These are phyloP conservation scores for Mycena capillaripes DNA, from an alignment of 768 basidiomycete genomes.

Conservation along the genomic window DNA sequence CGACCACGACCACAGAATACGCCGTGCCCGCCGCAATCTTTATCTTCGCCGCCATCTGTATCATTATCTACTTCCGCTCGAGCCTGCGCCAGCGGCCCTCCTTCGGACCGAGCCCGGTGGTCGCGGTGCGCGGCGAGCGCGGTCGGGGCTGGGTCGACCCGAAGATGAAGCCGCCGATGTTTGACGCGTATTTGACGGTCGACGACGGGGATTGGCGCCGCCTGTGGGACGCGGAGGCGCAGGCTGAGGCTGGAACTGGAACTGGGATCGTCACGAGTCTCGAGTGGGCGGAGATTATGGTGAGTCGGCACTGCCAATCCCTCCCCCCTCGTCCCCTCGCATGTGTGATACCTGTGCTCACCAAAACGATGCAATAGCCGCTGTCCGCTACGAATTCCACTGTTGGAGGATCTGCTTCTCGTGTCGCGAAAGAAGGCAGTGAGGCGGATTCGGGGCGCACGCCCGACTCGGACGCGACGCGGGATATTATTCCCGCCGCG, in stretches of 20 bases:
- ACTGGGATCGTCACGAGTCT: neutral
- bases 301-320: neutral
- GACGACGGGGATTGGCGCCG: neutral
- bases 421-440: neutral
- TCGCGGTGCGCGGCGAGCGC: neutral
- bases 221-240: neutral
- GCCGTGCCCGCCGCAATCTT: constrained; percentile 20
- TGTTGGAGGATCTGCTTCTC: neutral
- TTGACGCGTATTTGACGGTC: constrained; percentile 16
- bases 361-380: neutral
- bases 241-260: too few species aligned
- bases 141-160: neutral
- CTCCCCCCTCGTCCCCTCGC: neutral
- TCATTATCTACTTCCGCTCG: constrained; percentile 18
- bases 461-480: neutral
- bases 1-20: constrained; percentile 19
- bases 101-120: neutral
- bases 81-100: neutral
- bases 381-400: neutral
- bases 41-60: constrained; percentile 9
- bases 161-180: constrained; percentile 14
- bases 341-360: neutral
- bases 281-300: constrained; percentile 29
- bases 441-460: too few species aligned
- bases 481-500: too few species aligned